These are phyloP conservation scores for Corymbia maculata DNA, from an alignment of 345 rosid species.

Conservation along the genomic window DNA sequence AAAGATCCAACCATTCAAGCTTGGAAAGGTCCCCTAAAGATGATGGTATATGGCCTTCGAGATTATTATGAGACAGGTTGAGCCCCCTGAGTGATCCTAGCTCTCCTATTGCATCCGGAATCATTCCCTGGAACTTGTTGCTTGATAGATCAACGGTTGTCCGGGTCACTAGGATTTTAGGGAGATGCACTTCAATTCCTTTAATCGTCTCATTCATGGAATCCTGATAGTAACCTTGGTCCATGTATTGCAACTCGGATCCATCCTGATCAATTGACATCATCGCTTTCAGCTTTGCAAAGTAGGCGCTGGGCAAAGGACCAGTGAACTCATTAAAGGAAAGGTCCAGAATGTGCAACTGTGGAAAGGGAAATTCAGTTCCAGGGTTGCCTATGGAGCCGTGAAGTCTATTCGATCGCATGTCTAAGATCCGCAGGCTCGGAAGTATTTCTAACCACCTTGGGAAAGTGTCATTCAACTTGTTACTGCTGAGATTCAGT, in stretches of 20 bases:
- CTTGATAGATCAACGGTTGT: background rate
- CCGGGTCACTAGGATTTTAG: background rate
- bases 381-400: background rate
- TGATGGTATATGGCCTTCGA: background rate
- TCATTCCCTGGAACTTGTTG: background rate
- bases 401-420: background rate
- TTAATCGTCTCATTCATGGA: background rate
- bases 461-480: constrained; percentile 5
- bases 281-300: background rate
- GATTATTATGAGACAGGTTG: background rate
- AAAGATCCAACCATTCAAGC: constrained; percentile 1
- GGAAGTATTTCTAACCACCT: constrained; percentile 5
- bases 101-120: background rate
- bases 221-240: background rate
- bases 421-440: background rate
- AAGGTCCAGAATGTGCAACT: constrained; percentile 4
- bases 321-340: constrained; percentile 9
- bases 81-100: background rate
- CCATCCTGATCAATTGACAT: background rate
- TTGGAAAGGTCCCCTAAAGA: background rate
- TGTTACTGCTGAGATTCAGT: constrained; percentile 5
- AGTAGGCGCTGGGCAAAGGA: background rate
- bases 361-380: background rate
- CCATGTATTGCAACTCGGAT: background rate
- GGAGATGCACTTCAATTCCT: background rate